These are phyloP conservation scores for Eragrostis nindensis DNA, from an alignment of 176 grass and related monocot genomes.

Conservation along the genomic window DNA sequence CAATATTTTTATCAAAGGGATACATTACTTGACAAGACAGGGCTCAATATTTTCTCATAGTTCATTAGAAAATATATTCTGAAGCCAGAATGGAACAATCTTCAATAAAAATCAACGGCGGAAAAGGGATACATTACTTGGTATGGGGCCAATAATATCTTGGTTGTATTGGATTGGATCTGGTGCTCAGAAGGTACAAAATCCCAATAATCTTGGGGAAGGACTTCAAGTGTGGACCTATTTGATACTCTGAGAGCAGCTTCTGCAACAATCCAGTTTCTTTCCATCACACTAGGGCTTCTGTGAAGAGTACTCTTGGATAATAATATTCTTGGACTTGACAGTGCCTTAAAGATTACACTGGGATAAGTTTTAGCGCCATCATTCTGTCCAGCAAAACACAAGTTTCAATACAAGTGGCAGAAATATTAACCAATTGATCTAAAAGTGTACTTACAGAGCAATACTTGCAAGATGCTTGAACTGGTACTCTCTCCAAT, in stretches of 20 bases:
- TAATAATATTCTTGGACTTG: conserved; percentile 47
- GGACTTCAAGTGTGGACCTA: conserved; percentile 54
- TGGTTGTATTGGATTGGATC: conserved; percentile 49
- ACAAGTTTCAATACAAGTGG: conserved; percentile 37
- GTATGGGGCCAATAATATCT: conserved; percentile 74
- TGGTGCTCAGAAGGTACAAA: conserved; percentile 74
- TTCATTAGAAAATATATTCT: not conserved
- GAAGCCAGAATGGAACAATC: conserved; percentile 20
- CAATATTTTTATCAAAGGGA: no score
- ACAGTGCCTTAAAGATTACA: conserved; percentile 55
- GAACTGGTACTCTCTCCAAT: conserved; percentile 33
- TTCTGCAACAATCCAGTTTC: conserved; percentile 77
- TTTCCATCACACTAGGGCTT: conserved; percentile 50
- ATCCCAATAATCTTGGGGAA: conserved; percentile 88
- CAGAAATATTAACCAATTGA: conserved; percentile 35
- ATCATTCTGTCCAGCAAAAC: conserved; percentile 61
- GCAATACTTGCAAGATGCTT: conserved; percentile 81
- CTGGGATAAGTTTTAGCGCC: conserved; percentile 63
- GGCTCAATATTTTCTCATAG: no score
- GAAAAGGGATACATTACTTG: conserved; percentile 72
- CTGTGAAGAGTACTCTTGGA: conserved; percentile 41
- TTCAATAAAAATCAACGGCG: conserved; percentile 38
- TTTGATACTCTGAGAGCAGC: conserved; percentile 66
- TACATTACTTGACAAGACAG: no score
- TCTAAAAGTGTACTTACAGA: conserved; percentile 63